Evolutionary conservation across 495 filamentous ascomycete species (phyloP).

Genomic region (Aspergillus coremiiformis): DNA sequence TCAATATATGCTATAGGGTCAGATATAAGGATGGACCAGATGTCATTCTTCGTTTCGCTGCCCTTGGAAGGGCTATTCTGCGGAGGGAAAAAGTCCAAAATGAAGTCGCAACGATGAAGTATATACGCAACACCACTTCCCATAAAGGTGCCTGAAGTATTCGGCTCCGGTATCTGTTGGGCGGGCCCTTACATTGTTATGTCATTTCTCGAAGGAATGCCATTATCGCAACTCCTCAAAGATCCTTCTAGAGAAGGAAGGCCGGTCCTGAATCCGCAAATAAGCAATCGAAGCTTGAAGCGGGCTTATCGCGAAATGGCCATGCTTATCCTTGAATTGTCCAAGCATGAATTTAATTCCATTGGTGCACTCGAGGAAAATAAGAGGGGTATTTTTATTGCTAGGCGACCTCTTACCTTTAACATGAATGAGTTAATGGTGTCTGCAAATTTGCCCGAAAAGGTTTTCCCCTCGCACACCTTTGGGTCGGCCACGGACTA

Average conservation of each 20-base stretch:
- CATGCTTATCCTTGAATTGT: too few relatives aligned
- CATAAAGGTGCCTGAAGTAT: constrained; percentile 34
- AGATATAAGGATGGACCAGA: constrained; percentile 13
- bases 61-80: constrained; percentile 12
- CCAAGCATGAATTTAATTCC: too few relatives aligned
- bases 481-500: too few relatives aligned
- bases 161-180: constrained; percentile 21
- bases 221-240: constrained; percentile 12
- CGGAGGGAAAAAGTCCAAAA: constrained; percentile 10
- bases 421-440: too few relatives aligned
- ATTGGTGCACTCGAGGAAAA: too few relatives aligned
- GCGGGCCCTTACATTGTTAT: constrained; percentile 44
- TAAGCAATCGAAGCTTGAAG: too few relatives aligned
- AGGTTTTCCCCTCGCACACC: too few relatives aligned
- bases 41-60: constrained; percentile 13
- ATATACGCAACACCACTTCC: not conserved
- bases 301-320: too few relatives aligned
- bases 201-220: constrained; percentile 29
- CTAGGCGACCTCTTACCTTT: too few relatives aligned
- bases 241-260: constrained; percentile 17
- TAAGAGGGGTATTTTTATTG: too few relatives aligned
- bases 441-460: too few relatives aligned
- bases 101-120: constrained; percentile 10
- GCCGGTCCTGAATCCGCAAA: too few relatives aligned
- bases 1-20: constrained; percentile 17